Evolutionary conservation across 345 rosid species (phyloP).

Genomic region (Sonneratia caseolaris): DNA sequence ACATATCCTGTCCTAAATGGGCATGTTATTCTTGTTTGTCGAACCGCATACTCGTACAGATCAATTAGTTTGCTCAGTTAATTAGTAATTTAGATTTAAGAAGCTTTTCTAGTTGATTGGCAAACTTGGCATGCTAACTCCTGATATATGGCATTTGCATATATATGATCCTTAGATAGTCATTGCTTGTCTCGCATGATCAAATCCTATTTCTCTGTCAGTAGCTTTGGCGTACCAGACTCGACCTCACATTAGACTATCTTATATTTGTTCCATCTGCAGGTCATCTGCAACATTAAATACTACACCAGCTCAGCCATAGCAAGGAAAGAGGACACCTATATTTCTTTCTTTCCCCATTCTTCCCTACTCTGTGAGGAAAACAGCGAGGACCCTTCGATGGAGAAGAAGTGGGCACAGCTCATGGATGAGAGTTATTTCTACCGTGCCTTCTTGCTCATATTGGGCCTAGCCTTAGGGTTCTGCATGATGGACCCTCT

Average conservation of each 20-base stretch:
- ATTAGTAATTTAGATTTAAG: not conserved
- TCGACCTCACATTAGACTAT: not conserved
- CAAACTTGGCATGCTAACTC: not conserved
- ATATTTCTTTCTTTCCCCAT: not conserved
- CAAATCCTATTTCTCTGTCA: not conserved
- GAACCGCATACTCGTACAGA: not conserved
- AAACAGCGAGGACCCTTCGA: slow-evolving; percentile 2
- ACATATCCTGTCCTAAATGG: too few relatives aligned
- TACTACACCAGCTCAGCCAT: not conserved
- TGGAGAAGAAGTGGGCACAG: slow-evolving; percentile 43
- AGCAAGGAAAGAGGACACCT: not conserved
- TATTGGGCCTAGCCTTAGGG: slow-evolving; percentile 41
- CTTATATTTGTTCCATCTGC: not conserved
- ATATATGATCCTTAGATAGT: not conserved
- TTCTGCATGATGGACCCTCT: slow-evolving; percentile 63
- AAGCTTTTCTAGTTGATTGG: not conserved
- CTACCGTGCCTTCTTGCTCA: slow-evolving; percentile 40
- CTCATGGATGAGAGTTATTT: slow-evolving; percentile 26
- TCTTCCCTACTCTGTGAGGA: not conserved
- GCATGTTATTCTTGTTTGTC: too few relatives aligned
- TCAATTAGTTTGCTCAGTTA: not conserved
- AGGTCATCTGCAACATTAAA: not conserved
- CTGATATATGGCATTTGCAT: not conserved
- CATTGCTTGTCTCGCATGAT: not conserved
- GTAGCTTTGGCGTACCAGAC: not conserved